Base-by-base conservation (phyloP, 805 yeast genomes). In the Clavispora asparagi region DNA sequence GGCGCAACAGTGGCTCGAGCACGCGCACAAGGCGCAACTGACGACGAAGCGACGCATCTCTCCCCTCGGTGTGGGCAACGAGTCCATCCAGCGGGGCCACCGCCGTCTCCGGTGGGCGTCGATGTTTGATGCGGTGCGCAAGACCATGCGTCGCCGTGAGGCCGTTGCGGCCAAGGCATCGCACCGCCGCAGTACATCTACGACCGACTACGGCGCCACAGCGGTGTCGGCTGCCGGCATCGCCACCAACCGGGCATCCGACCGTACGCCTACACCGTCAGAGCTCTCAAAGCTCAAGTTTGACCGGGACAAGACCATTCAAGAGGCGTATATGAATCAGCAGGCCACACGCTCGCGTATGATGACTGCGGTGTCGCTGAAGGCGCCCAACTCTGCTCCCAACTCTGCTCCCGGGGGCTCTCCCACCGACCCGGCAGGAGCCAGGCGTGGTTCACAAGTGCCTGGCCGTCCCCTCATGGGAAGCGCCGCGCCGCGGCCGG, bases 91-190 rank as follows among this genome's bases (percentile, higher is more conserved):
- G 64, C 71, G 98, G 52, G 99, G 99, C 16, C 97, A 94, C 59
- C 74, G 87, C 48, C 74, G 95, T 44, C 71, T 92, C 48, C 78
- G 98, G 53, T 94, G 97, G 97, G 96, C 96, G 0, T 86, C 96
- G 45, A 86, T 94, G 88, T 88, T 94, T 70, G 99, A 94, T 61
- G 97, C 96, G 1, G 84, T 94, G 69, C 76, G 97, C 48, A 90
- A 90, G 65, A 74, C 85, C 54, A 88, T 91, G 84, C 81, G 88
- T 55, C 91, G 91, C 62, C 76, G 98, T 39, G 99, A 94, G 63
- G 81, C 76, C 55, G 79, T 82, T 4, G 52, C 58, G 9, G 67
- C 74, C 4, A 69, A 69, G 49, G 51, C 64, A 43, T 54, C 53
- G 32, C 60, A 61, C 40, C 51, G 63, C 38, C 49, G 60, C 19